These are phyloP conservation scores for Leishmania guyanensis DNA, from an alignment of 208 protist species.

Conservation along the genomic window DNA sequence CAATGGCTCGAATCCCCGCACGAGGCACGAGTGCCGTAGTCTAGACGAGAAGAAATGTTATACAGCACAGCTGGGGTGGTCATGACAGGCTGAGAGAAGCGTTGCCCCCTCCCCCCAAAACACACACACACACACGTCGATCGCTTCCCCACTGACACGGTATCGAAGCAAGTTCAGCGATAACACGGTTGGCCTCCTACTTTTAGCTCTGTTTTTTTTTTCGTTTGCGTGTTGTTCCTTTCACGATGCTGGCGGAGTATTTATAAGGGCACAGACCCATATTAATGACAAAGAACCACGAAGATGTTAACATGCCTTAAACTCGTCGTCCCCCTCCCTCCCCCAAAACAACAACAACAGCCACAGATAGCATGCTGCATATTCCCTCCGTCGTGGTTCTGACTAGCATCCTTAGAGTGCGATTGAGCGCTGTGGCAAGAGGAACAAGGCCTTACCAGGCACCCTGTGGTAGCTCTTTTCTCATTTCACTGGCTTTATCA, in stretches of 20 bases:
- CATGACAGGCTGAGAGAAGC: background rate
- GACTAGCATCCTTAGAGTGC: background rate
- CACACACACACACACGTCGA: background rate
- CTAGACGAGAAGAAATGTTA: background rate
- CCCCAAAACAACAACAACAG: background rate
- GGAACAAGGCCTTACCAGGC: background rate
- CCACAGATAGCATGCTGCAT: background rate
- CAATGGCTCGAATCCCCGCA: background rate
- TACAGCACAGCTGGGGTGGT: background rate
- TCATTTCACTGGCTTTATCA: background rate
- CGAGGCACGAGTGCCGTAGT: background rate
- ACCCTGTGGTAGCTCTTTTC: background rate
- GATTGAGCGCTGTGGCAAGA: background rate
- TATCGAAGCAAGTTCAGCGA: background rate
- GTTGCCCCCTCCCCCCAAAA: too few relatives aligned
- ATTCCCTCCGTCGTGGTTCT: background rate
- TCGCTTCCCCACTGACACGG: background rate
- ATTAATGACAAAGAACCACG: slow-evolving; percentile 14
- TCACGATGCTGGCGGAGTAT: background rate
- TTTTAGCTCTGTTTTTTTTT: background rate
- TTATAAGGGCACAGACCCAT: background rate
- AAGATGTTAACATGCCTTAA: slow-evolving; percentile 9
- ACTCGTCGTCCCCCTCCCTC: background rate
- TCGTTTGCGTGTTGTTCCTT: background rate
- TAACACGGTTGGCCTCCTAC: background rate